These are phyloP conservation scores for Ocimum tenuiflorum DNA, from an alignment of 257 asterid genomes.

Conservation along the genomic window DNA sequence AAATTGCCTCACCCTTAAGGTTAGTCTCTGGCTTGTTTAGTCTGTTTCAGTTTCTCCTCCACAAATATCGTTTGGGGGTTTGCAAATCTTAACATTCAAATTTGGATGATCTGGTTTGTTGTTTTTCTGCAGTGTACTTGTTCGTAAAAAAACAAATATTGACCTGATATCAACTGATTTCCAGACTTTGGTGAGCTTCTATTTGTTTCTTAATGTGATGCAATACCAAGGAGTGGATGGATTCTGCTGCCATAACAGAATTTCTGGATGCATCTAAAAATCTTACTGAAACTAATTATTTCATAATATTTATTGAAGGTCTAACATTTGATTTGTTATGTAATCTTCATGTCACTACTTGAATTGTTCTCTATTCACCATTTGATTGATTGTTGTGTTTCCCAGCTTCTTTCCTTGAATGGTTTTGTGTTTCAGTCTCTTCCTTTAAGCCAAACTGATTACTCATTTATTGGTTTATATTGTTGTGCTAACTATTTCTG, in stretches of 20 bases:
- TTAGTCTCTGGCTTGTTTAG: conserved; percentile 16
- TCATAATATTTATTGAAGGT: not conserved
- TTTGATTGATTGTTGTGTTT: not conserved
- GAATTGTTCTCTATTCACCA: not conserved
- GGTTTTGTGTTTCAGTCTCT: not conserved
- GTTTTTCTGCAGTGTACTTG: conserved; percentile 56
- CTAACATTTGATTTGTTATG: not conserved
- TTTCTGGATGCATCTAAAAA: not conserved
- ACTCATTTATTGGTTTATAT: not conserved
- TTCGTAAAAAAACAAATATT: conserved; percentile 54
- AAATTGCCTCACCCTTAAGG: conserved; percentile 74
- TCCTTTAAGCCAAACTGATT: not conserved
- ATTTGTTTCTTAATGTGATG: too few relatives aligned
- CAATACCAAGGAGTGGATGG: too few relatives aligned
- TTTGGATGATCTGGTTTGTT: conserved; percentile 15
- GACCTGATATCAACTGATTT: conserved; percentile 68
- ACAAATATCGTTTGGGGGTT: not conserved
- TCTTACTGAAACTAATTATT: not conserved
- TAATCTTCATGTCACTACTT: not conserved
- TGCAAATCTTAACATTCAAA: not conserved
- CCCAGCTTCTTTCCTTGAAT: not conserved
- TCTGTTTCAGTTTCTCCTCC: not conserved
- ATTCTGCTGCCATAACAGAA: not conserved
- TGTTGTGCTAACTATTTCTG: conserved; percentile 3
- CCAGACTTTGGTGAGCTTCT: conserved; percentile 47